Conservation (phyloP, 2,329 filamentous ascomycete genomes). For the Paraphoma chrysanthemicola region DNA sequence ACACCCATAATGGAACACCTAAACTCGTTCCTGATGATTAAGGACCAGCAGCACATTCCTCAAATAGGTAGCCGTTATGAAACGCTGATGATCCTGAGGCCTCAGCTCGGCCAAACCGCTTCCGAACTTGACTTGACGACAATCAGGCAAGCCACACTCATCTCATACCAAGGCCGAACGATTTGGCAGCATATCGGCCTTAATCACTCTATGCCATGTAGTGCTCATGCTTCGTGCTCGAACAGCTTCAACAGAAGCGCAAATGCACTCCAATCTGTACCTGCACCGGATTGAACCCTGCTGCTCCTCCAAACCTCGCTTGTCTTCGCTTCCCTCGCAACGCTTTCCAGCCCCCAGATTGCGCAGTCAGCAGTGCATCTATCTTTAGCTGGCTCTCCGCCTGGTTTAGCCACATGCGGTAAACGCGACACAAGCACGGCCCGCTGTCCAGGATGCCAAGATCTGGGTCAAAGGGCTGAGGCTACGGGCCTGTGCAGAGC, state of each 20-base stretch:
- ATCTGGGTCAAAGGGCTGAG: neutral
- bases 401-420: neutral
- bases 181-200: no score
- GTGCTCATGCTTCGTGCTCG: neutral
- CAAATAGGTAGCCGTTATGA: neutral
- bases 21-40: neutral
- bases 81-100: neutral
- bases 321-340: neutral
- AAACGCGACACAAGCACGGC: conserved; percentile 3
- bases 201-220: neutral
- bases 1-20: neutral
- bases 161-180: neutral
- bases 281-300: neutral
- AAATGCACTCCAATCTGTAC: no score
- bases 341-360: neutral
- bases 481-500: neutral
- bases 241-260: neutral
- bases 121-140: neutral
- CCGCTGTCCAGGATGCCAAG: conserved; percentile 3
- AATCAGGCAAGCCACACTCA: neutral
- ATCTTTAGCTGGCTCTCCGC: neutral
- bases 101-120: conserved; percentile 2
- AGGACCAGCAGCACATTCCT: neutral
- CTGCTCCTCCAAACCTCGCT: neutral
- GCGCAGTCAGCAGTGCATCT: conserved; percentile 3